Base-by-base conservation (phyloP, 176 grass and related monocot species). In the Zea mays region DNA sequence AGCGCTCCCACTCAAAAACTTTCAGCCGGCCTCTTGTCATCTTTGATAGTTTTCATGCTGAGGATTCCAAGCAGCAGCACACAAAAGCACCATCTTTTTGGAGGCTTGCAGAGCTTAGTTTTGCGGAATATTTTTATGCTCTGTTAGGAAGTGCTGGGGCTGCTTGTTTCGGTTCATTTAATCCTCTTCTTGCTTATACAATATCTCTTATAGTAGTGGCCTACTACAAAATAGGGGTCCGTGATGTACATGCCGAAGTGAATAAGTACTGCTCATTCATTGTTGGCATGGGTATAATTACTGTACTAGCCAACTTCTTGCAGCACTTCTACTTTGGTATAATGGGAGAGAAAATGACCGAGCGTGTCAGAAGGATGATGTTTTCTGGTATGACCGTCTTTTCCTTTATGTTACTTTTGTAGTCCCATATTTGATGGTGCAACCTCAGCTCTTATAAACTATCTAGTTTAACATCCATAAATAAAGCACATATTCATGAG, bases 331-430 rank as follows among this genome's bases (percentile, higher is more conserved):
- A 96, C 88, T 96, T 96, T 77, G 90, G 96, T 87, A 99, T 99
- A 86, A 99, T 99, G 92, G 96, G 96, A 62, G 92, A 99, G 72
- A 99, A 96, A 74, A 99, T 99, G 96, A 99, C 96, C 38, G 96
- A 99, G 71, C 96, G 88, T 62, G 83, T 99, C 73, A 93, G 96
- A 86, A 89, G 96, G 80, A 99, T 99, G 96, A 99, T 99, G 96
- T 96, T 99, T 83, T 99, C 96, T 80, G 96, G 96, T 99, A 86
- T 35, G 16, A 61, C 15, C 61, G 69, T 79, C 47, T 65, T 63
- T 51, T 73, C 8, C 73, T 39, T 34, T n/a, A 20, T 80, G 38
- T 63, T 10, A 14, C 33, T 64, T 39, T 13, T 15, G 74, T 19
- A 83, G 16, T 55, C 44, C 1, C 39, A 3, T 75, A 63, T 4